These are phyloP conservation scores for Diphasiastrum complanatum DNA, from an alignment of 83 land plant genomes.

Conservation along the genomic window DNA sequence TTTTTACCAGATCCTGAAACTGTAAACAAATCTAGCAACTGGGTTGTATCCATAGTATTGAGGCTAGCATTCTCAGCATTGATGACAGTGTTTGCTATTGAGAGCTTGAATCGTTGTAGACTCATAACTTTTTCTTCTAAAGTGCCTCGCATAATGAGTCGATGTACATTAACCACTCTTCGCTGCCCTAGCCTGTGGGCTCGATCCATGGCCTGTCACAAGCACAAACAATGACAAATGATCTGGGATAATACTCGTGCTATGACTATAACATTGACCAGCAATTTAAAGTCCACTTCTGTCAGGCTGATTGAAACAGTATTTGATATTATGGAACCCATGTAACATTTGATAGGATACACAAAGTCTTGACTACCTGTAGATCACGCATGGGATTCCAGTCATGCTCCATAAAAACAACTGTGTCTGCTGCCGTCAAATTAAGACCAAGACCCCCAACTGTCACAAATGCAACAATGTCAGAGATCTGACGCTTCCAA, in stretches of 20 bases:
- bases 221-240: too few relatives aligned
- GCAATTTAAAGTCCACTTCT: too few relatives aligned
- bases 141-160: slow-evolving; percentile 97
- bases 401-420: slow-evolving; percentile 97
- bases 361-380: slow-evolving; percentile 49
- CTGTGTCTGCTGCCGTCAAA: slow-evolving; percentile 95
- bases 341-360: background rate
- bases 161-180: slow-evolving; percentile 85
- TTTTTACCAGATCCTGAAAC: slow-evolving; percentile 47
- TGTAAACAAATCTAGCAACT: slow-evolving; percentile 87
- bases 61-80: slow-evolving; percentile 94
- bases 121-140: slow-evolving; percentile 98
- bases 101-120: slow-evolving; percentile 84
- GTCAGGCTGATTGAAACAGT: too few relatives aligned
- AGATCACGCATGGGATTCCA: slow-evolving; percentile 99
- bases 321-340: too few relatives aligned
- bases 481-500: too few relatives aligned
- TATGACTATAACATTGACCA: too few relatives aligned
- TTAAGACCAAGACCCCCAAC: slow-evolving; percentile 98
- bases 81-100: slow-evolving; percentile 80
- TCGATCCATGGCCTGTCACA: slow-evolving; percentile 94
- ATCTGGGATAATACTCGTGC: too few relatives aligned
- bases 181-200: slow-evolving; percentile 94
- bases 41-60: slow-evolving; percentile 91
- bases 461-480: slow-evolving; percentile 25